Conservation (phyloP, 2,329 filamentous ascomycete species). For the Calonectria honghensis region DNA sequence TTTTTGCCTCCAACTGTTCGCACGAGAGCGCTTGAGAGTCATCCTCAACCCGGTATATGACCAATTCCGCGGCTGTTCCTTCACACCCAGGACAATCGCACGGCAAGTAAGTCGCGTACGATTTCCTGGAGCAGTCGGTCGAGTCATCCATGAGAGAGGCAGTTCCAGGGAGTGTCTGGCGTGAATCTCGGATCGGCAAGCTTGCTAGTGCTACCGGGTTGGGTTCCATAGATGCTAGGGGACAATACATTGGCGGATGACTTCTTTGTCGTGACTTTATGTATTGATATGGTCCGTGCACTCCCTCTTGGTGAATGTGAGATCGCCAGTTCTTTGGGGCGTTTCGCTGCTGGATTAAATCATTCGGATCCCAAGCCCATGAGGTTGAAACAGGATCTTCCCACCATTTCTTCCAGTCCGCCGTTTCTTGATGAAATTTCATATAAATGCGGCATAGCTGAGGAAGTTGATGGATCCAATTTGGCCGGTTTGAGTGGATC, state of each 20-base stretch:
- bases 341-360: neutral
- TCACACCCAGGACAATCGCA: neutral
- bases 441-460: neutral
- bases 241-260: neutral
- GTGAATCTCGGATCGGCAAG: neutral
- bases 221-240: neutral
- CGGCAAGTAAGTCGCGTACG: neutral
- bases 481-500: neutral
- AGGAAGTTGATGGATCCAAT: neutral
- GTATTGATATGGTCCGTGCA: neutral
- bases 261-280: neutral
- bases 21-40: neutral
- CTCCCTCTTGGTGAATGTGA: neutral
- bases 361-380: neutral
- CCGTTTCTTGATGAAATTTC: neutral
- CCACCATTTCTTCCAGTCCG: neutral
- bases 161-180: neutral
- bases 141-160: neutral
- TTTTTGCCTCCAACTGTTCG: neutral
- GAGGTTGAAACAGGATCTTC: neutral
- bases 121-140: neutral
- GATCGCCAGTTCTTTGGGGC: neutral
- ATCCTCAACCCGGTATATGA: neutral
- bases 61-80: neutral
- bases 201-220: neutral